phyloP scores from a whole-genome alignment of 2,329 filamentous ascomycete species.

The Aspergillus sp. region DNA sequence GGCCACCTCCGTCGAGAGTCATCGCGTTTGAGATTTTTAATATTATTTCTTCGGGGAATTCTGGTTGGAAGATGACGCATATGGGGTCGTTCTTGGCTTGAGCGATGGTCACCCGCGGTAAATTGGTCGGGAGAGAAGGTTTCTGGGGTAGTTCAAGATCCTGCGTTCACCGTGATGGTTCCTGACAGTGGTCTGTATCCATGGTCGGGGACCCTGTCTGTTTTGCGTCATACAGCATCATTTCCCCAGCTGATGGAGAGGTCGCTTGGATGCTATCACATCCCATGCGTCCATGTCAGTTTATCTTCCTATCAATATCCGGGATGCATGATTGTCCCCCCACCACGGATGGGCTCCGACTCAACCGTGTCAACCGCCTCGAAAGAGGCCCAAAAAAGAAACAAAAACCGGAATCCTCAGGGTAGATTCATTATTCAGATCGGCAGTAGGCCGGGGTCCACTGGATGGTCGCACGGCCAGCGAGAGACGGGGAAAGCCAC shows the following conservation, averaged over 20 bases:
- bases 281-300: no score
- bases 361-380: background rate
- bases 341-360: background rate
- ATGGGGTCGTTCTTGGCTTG: background rate
- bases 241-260: background rate
- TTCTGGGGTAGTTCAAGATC: constrained; percentile 12
- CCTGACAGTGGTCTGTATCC: background rate
- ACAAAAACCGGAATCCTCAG: background rate
- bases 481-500: constrained; percentile 29
- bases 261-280: background rate
- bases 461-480: constrained; percentile 21
- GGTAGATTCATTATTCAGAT: constrained; percentile 25
- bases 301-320: no score
- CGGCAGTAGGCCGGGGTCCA: constrained; percentile 28
- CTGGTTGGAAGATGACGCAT: background rate
- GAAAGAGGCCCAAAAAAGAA: constrained; percentile 1
- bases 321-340: no score
- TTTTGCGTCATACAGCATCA: constrained; percentile 5
- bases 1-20: background rate
- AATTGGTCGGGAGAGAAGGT: background rate
- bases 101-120: background rate
- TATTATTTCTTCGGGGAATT: background rate
- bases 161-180: constrained; percentile 7
- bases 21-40: background rate
- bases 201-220: background rate